Percentiles rank a stretch among this genome's conserved stretches.
phyloP scores from a whole-genome alignment of 1,284 basidiomycete genomes.

The Stygiomarasmius scandens region DNA sequence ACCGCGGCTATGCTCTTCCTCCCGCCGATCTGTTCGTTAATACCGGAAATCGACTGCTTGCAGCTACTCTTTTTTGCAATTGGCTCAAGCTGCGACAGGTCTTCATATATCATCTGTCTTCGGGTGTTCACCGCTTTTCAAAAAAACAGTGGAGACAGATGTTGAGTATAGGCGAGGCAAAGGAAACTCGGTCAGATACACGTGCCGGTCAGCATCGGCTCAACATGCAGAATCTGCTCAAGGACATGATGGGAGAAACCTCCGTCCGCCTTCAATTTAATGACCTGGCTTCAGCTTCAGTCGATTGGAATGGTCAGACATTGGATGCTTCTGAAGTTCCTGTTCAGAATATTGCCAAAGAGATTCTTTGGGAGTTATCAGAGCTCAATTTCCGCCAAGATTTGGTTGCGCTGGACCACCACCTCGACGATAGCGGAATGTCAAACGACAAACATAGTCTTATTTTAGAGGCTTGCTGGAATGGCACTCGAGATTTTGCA shows the following conservation, averaged over 20 bases:
- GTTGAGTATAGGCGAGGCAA: not conserved
- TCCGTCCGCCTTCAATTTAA: not conserved
- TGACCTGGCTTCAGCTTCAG: not conserved
- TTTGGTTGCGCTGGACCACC: not conserved
- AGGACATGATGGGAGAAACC: not conserved
- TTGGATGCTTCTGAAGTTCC: not conserved
- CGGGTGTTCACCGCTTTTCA: not conserved
- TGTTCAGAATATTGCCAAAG: not conserved
- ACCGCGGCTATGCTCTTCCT: conserved; percentile 4
- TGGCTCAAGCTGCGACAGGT: conserved; percentile 5
- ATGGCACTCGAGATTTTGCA: not conserved
- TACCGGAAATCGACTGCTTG: not conserved
- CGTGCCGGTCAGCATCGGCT: not conserved
- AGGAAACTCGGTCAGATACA: not conserved
- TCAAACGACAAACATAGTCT: not conserved
- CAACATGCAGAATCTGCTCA: not conserved
- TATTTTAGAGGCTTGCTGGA: conserved; percentile 1
- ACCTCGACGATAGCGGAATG: conserved; percentile 3
- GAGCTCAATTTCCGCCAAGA: conserved; percentile 13
- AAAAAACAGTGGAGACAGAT: conserved; percentile 8
- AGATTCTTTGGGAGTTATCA: conserved; percentile 8
- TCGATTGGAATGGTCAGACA: not conserved
- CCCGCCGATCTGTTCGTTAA: conserved; percentile 2
- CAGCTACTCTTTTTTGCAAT: not conserved
- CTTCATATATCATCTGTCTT: not conserved